Conservation (phyloP, 2,329 filamentous ascomycete genomes). For the Penicillium palitans region DNA sequence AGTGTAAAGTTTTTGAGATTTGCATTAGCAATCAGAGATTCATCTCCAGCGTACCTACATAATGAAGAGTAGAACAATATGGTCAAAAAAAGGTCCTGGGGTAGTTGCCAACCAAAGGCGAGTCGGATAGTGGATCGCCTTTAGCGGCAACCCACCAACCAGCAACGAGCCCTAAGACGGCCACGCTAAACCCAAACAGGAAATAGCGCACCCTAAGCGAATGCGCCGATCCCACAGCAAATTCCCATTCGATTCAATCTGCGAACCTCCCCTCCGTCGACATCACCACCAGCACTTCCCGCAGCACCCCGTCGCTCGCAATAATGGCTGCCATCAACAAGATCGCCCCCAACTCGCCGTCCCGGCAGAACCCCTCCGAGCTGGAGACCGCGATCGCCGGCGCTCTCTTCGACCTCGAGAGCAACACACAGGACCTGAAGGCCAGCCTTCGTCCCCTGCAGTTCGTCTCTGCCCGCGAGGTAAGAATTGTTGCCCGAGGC, state of each 20-base stretch:
- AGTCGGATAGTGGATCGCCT: conserved; percentile 5
- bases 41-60: neutral
- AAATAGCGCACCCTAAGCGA: conserved; percentile 37
- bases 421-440: conserved; percentile 98
- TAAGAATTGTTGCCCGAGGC: conserved; percentile 57
- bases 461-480: conserved; percentile 98
- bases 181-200: conserved; percentile 24
- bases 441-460: conserved; percentile 93
- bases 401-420: conserved; percentile 98
- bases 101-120: neutral
- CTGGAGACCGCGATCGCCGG: conserved; percentile 95
- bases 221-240: conserved; percentile 35
- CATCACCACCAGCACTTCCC: conserved; percentile 39
- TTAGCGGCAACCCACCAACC: neutral
- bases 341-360: conserved; percentile 96
- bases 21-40: neutral
- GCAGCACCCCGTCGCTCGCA: conserved; percentile 47
- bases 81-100: neutral
- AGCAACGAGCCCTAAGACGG: conserved; percentile 11
- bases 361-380: conserved; percentile 93
- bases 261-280: conserved; percentile 35
- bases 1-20: conserved; percentile 8
- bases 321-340: conserved; percentile 86
- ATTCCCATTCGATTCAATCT: conserved; percentile 34
- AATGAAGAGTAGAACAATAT: neutral